Base-by-base conservation (phyloP, 1,139 yeast genomes). In the Saccharomyces uvarum region DNA sequence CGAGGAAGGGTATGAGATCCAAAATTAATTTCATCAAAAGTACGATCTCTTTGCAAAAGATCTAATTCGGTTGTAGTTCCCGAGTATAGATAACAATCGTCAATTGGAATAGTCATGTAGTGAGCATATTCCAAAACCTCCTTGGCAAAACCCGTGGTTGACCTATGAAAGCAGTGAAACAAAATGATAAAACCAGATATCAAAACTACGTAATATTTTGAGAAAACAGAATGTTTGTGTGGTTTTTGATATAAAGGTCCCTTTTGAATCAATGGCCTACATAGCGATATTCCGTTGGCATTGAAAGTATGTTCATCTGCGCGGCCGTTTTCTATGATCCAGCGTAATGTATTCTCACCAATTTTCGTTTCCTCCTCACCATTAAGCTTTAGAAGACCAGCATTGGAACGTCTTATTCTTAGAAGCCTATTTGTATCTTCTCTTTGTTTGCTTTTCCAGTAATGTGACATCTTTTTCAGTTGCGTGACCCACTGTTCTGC, bases 61-160 rank as follows among this genome's bases (percentile, higher is more conserved):
- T 86, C 93, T 47, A 76, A 67, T 7, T 77, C 75, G 1, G 93
- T 81, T 1, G 80, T 72, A 2, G 76, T 70, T 2, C 95, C 96
- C 1, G 95, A 83, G 68, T 88, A 88, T 2, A 88, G 74, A 67
- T 89, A 91, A 58, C 95, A 84, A 14, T 79, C 80, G 2, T 78
- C 67, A 31, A 91, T 71, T 0, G 91, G 83, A 24, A 89, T 77
- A 0, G 87, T 77, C 51, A 80, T 63, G 59, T 76, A 77, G 59
- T 80, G 83, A 47, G 72, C 68, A 61, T 76, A 82, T 57, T 73
- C 77, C 7, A 75, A 71, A 0, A 75, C 71, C 4, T 73, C 70
- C 57, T 75, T 77, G 59, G 80, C 71, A n/a, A 69, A 69, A 0
- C 86, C 86, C 0, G 76, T 69, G 1, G 62, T 61, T n/a, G 66